Conservation (phyloP, 1,284 basidiomycete genomes). For the Neonothopanus nambi region DNA sequence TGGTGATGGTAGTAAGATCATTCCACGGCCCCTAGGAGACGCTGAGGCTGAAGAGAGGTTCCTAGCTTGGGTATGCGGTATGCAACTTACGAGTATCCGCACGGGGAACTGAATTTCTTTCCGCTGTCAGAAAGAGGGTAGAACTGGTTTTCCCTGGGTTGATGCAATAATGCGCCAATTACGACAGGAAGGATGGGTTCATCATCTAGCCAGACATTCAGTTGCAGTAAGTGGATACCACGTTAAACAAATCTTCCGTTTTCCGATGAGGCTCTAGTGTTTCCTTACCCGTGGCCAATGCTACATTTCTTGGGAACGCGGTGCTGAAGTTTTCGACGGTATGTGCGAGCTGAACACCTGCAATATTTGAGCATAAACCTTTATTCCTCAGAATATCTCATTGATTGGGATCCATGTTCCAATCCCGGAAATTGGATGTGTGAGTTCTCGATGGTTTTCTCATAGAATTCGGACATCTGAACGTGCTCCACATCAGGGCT, state of each 20-base stretch:
- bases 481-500: slow-evolving; percentile 18
- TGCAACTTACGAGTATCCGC: background rate
- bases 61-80: slow-evolving; percentile 14
- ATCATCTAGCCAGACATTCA: slow-evolving; percentile 49
- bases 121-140: slow-evolving; percentile 31
- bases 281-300: slow-evolving; percentile 53
- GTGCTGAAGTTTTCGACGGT: slow-evolving; percentile 51
- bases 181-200: slow-evolving; percentile 44
- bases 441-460: slow-evolving; percentile 17
- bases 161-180: slow-evolving; percentile 49
- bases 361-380: slow-evolving; percentile 10
- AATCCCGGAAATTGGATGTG: slow-evolving; percentile 31
- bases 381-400: slow-evolving; percentile 19
- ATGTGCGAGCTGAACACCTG: slow-evolving; percentile 12
- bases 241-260: too few relatives aligned
- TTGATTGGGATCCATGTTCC: slow-evolving; percentile 25
- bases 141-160: slow-evolving; percentile 50
- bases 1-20: slow-evolving; percentile 16
- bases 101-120: background rate
- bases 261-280: slow-evolving; percentile 26
- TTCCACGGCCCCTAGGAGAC: slow-evolving; percentile 18
- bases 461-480: slow-evolving; percentile 5
- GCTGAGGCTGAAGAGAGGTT: slow-evolving; percentile 17
- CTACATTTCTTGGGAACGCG: slow-evolving; percentile 56
- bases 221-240: slow-evolving; percentile 38